Percentiles rank a stretch among this genome's conserved stretches.
These are phyloP conservation scores for Fusarium brevicatenulatum DNA, from an alignment of 2,329 filamentous ascomycete species.

Conservation along the genomic window DNA sequence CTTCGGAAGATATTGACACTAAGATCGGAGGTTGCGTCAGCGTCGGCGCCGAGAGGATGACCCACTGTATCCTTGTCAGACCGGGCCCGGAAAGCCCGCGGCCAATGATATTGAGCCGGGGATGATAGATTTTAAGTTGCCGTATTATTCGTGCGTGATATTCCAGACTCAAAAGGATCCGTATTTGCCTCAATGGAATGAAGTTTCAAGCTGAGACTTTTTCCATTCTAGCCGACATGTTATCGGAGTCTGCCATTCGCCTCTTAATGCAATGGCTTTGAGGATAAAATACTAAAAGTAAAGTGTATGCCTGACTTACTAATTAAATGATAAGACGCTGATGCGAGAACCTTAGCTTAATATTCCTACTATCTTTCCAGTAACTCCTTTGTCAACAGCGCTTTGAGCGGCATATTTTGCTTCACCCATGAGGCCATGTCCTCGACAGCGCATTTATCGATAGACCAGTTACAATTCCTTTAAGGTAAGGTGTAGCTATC, in stretches of 20 bases:
- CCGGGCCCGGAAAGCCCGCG: neutral
- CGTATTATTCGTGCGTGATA: neutral
- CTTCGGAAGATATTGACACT: neutral
- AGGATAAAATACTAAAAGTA: neutral
- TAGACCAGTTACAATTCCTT: neutral
- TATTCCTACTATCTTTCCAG: too few species aligned
- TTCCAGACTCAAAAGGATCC: neutral
- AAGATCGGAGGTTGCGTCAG: neutral
- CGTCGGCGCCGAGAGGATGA: neutral
- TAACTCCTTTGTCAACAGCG: too few species aligned
- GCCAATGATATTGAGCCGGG: neutral
- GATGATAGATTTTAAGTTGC: neutral
- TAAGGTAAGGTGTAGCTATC: fast-evolving
- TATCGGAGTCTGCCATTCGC: neutral
- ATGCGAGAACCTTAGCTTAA: too few species aligned
- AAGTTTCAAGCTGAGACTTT: neutral
- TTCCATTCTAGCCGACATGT: fast-evolving
- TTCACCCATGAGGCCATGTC: neutral
- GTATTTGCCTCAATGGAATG: neutral
- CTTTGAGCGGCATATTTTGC: fast-evolving
- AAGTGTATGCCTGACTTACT: too few species aligned
- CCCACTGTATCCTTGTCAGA: neutral
- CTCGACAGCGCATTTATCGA: fast-evolving
- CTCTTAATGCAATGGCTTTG: neutral
- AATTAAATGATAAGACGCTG: too few species aligned